Evolutionary conservation across 345 rosid genomes (phyloP).

Genomic region (Erodium maritimum): DNA sequence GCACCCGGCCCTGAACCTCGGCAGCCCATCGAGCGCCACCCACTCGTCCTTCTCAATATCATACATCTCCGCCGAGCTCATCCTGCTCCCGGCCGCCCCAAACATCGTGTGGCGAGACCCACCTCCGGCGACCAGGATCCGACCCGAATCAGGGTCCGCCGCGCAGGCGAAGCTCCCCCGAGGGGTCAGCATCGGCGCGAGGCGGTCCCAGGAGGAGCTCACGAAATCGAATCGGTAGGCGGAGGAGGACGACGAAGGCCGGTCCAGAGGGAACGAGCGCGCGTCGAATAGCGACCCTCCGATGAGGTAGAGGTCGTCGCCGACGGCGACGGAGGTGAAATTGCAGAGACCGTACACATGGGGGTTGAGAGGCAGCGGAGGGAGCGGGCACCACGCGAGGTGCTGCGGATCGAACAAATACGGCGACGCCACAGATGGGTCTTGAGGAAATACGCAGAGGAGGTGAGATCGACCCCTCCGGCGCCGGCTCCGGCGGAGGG

Average conservation of each 20-base stretch:
- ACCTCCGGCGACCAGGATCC: slow-evolving; percentile 82
- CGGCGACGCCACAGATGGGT: slow-evolving; percentile 70
- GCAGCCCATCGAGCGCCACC: slow-evolving; percentile 54
- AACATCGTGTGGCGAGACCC: slow-evolving; percentile 77
- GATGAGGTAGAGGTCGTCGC: slow-evolving; percentile 52
- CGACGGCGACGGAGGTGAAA: slow-evolving; percentile 61
- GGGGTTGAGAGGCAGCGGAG: slow-evolving; percentile 72
- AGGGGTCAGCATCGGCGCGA: slow-evolving; percentile 67
- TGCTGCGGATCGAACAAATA: slow-evolving; percentile 60
- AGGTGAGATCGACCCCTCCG: slow-evolving; percentile 35
- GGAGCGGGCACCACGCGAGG: slow-evolving; percentile 67
- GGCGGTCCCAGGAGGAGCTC: slow-evolving; percentile 46
- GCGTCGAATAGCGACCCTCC: slow-evolving; percentile 87
- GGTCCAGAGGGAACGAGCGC: slow-evolving; percentile 73
- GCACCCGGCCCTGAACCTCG: slow-evolving; percentile 79
- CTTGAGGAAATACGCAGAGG: slow-evolving; percentile 76
- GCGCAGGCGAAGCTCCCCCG: slow-evolving; percentile 91
- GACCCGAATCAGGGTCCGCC: slow-evolving; percentile 24
- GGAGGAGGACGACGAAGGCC: slow-evolving; percentile 61
- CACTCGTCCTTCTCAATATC: slow-evolving; percentile 64
- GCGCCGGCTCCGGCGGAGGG: slow-evolving; percentile 32
- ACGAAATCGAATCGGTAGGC: slow-evolving; percentile 53
- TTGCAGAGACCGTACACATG: slow-evolving; percentile 79
- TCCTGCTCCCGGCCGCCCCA: slow-evolving; percentile 77
- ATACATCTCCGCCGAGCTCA: slow-evolving; percentile 66